Evolutionary conservation across 345 rosid species (phyloP).

Genomic region (Rhodamnia rubescens): DNA sequence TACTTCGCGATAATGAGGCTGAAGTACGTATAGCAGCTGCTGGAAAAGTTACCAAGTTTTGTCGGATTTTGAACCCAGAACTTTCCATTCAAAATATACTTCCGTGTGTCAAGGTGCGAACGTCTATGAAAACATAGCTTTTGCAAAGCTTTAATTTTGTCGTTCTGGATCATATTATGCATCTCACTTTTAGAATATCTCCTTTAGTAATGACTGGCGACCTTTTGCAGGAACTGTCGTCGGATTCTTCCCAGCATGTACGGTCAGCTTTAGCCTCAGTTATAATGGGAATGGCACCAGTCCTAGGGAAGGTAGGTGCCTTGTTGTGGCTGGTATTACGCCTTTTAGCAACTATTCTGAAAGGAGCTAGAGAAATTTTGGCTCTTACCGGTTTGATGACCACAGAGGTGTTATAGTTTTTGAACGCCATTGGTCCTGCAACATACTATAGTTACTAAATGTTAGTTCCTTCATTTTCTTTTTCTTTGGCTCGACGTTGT

Average conservation of each 20-base stretch:
- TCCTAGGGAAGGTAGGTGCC: conserved; percentile 40
- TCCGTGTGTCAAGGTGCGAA: conserved; percentile 78
- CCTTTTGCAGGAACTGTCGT: conserved; percentile 63
- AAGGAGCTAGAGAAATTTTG: background rate
- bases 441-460: background rate
- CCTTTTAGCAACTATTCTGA: background rate
- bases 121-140: background rate
- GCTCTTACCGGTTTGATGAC: background rate
- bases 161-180: background rate
- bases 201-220: background rate
- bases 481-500: background rate
- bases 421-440: background rate
- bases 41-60: conserved; percentile 90
- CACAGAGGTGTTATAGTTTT: background rate
- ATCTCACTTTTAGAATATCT: background rate
- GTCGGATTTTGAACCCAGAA: conserved; percentile 79
- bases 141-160: background rate
- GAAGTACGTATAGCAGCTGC: conserved; percentile 99
- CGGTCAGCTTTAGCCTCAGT: conserved; percentile 98
- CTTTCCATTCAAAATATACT: conserved; percentile 76
- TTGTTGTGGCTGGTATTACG: background rate
- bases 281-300: conserved; percentile 99
- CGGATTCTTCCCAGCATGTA: conserved; percentile 97
- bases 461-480: background rate
- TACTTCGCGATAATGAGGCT: conserved; percentile 96